These are phyloP conservation scores for Cymodocea nodosa DNA, from an alignment of 116 monocot genomes.

Conservation along the genomic window DNA sequence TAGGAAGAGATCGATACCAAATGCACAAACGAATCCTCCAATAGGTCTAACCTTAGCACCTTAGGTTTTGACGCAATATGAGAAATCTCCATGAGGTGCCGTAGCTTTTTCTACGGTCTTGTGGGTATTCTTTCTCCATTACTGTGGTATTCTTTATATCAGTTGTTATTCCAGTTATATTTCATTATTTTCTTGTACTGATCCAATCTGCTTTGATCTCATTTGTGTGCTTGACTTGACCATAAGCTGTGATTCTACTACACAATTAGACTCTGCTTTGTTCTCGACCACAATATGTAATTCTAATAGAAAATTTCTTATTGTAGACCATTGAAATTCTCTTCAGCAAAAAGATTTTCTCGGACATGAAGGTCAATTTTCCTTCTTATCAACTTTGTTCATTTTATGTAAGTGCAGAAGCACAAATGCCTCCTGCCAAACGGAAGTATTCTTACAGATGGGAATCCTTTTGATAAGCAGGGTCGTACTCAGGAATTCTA, in stretches of 20 bases:
- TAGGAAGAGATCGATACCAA: too few species aligned
- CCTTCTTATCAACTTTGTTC: not conserved
- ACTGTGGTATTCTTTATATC: too few species aligned
- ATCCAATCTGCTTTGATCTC: too few species aligned
- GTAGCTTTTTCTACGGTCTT: too few species aligned
- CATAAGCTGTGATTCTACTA: not conserved
- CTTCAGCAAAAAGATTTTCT: conserved; percentile 66
- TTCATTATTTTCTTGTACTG: too few species aligned
- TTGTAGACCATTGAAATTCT: conserved; percentile 92
- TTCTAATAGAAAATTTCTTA: conserved; percentile 7
- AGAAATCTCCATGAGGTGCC: too few species aligned
- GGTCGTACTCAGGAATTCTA: conserved; percentile 28
- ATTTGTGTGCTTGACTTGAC: too few species aligned
- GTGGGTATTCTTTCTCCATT: too few species aligned
- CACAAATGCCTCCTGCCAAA: not conserved
- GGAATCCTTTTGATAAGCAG: conserved; percentile 16
- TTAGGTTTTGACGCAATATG: too few species aligned
- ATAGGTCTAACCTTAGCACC: too few species aligned
- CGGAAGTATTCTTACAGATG: not conserved
- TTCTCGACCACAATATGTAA: not conserved
- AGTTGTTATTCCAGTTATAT: too few species aligned
- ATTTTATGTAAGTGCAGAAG: not conserved
- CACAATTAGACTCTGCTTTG: not conserved
- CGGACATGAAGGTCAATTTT: conserved; percentile 64
- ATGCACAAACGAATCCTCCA: too few species aligned